Evolutionary conservation across 2,329 filamentous ascomycete genomes (phyloP).

Genomic region (Exophiala mesophila): DNA sequence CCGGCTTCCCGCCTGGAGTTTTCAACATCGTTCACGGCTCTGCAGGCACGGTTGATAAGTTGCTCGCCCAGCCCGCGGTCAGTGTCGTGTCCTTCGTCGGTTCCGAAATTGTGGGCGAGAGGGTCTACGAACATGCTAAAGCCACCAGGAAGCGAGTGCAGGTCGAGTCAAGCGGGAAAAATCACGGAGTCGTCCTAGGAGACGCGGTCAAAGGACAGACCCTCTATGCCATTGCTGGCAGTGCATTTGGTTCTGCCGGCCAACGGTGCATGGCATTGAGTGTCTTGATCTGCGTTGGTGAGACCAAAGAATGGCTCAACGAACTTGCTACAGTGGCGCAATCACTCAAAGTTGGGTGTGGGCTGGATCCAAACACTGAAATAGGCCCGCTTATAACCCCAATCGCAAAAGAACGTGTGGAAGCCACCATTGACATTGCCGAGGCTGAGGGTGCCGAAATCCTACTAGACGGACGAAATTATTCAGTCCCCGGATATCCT

Average conservation of each 20-base stretch:
- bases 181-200: constrained; percentile 39
- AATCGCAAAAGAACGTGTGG: constrained; percentile 50
- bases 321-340: constrained; percentile 48
- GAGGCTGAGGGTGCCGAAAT: constrained; percentile 57
- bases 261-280: constrained; percentile 34
- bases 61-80: constrained; percentile 52
- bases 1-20: constrained; percentile 55
- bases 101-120: constrained; percentile 53
- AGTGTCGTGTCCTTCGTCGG: constrained; percentile 57
- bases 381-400: constrained; percentile 57
- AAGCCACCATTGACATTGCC: constrained; percentile 58
- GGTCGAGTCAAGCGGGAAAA: constrained; percentile 58
- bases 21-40: constrained; percentile 50
- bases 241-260: constrained; percentile 10
- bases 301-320: constrained; percentile 43
- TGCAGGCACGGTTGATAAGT: constrained; percentile 37
- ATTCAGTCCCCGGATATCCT: constrained; percentile 23
- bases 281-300: constrained; percentile 33
- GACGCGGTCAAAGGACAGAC: constrained; percentile 38
- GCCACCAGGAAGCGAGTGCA: constrained; percentile 60
- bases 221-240: constrained; percentile 20
- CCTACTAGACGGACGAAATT: constrained; percentile 37
- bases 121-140: constrained; percentile 54
- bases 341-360: constrained; percentile 53
- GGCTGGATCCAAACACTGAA: constrained; percentile 47